Evolutionary conservation across 768 basidiomycete genomes (phyloP).

Genomic region (Panaeolus cyanescens): DNA sequence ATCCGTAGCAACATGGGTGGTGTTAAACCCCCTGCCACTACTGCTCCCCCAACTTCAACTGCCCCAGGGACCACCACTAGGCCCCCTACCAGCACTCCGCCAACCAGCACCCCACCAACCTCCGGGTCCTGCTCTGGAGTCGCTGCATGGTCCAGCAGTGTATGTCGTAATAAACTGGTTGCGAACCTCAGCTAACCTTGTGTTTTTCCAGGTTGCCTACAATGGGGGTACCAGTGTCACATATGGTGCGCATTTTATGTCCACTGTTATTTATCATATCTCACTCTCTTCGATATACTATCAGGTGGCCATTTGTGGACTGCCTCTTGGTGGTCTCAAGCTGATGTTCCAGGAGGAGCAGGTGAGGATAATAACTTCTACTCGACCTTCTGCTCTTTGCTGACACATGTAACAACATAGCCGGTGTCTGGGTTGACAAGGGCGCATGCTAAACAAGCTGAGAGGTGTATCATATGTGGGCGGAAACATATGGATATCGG

Average conservation of each 20-base stretch:
- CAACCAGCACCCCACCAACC: constrained; percentile 26
- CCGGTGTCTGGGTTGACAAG: constrained; percentile 56
- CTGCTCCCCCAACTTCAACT: constrained; percentile 17
- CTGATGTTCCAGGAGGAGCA: constrained; percentile 53
- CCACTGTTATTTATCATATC: not conserved
- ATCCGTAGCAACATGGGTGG: constrained; percentile 63
- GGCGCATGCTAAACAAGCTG: constrained; percentile 49
- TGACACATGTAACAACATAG: constrained; percentile 25
- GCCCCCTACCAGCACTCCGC: constrained; percentile 20
- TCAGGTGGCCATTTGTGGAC: constrained; percentile 59
- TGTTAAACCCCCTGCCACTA: constrained; percentile 12
- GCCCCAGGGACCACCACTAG: constrained; percentile 23
- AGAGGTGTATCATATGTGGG: too few species aligned
- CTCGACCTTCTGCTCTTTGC: not conserved
- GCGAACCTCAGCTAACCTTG: not conserved
- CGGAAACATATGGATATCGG: too few species aligned
- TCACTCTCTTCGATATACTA: constrained; percentile 4
- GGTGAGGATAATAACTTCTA: constrained; percentile 38
- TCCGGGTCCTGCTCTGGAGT: constrained; percentile 42
- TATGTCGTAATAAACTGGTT: constrained; percentile 17
- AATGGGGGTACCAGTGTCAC: constrained; percentile 45
- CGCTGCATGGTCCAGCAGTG: constrained; percentile 48
- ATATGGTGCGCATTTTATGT: constrained; percentile 37
- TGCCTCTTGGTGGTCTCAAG: constrained; percentile 65
- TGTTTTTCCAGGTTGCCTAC: constrained; percentile 38